These are phyloP conservation scores for Straminergon stramineum DNA, from an alignment of 225 moss, liverwort and hornwort genomes.

Conservation along the genomic window DNA sequence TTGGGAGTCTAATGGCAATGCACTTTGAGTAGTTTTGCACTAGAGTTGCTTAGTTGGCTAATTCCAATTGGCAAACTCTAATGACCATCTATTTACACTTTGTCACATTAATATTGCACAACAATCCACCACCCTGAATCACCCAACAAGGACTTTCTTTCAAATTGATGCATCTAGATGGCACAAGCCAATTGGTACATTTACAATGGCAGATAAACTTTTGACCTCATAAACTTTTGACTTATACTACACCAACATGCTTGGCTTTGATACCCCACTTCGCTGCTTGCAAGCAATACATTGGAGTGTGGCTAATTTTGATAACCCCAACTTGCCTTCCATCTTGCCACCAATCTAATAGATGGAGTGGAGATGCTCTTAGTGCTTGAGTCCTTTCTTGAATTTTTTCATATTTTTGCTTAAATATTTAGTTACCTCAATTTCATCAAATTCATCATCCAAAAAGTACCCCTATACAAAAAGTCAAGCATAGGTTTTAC, in stretches of 20 bases:
- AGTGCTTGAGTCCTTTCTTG: neutral
- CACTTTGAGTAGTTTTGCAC: too few relatives aligned
- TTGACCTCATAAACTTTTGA: too few relatives aligned
- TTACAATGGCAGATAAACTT: neutral
- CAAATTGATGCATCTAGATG: neutral
- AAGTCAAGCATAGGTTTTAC: neutral
- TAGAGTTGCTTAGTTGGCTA: too few relatives aligned
- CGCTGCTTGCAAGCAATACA: neutral
- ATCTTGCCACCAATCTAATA: rapidly evolving
- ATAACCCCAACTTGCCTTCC: too few relatives aligned
- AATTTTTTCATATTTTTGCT: neutral
- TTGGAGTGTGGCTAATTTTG: too few relatives aligned
- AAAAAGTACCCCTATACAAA: neutral
- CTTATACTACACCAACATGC: neutral
- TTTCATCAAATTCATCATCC: neutral
- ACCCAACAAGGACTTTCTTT: neutral
- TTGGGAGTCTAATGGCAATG: too few relatives aligned
- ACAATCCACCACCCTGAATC: too few relatives aligned
- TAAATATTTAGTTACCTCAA: neutral
- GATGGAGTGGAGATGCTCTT: neutral
- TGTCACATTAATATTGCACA: too few relatives aligned
- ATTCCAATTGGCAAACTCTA: too few relatives aligned
- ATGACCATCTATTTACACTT: too few relatives aligned
- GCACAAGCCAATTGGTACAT: neutral
- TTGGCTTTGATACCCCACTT: neutral